Percentiles rank a stretch among this genome's conserved stretches.
These are phyloP conservation scores for Arthrobotrys iridis DNA, from an alignment of 2,329 filamentous ascomycete species.

Conservation along the genomic window DNA sequence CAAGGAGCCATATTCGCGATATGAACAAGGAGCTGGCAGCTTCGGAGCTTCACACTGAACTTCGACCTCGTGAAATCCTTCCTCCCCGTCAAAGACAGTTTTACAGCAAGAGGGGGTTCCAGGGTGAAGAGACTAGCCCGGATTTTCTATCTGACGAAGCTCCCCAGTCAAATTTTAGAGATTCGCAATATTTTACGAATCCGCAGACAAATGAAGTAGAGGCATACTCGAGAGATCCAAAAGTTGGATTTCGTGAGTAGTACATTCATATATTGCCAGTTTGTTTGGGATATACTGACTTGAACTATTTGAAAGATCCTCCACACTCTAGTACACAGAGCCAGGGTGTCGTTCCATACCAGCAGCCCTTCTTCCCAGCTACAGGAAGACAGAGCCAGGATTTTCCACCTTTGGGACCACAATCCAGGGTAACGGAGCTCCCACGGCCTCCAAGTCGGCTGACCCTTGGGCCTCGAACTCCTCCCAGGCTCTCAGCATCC, in stretches of 20 bases:
- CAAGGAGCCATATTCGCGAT: slow-evolving; percentile 20
- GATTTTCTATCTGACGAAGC: slow-evolving; percentile 41
- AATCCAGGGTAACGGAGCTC: slow-evolving; percentile 3
- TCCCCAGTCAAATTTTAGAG: background rate
- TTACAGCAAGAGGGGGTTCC: slow-evolving; percentile 35
- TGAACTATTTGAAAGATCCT: background rate
- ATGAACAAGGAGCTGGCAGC: slow-evolving; percentile 14
- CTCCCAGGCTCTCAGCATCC: slow-evolving; percentile 6
- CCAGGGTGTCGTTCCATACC: slow-evolving; percentile 6
- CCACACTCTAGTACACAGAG: background rate
- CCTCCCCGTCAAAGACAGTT: slow-evolving; percentile 8
- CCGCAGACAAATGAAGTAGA: background rate
- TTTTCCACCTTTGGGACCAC: background rate
- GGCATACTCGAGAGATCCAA: slow-evolving; percentile 5
- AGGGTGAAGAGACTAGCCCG: slow-evolving; percentile 1
- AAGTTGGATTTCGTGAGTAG: slow-evolving; percentile 16
- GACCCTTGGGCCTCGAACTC: slow-evolving; percentile 12
- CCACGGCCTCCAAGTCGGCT: slow-evolving; percentile 23
- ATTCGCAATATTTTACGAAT: slow-evolving; percentile 7
- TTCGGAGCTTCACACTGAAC: slow-evolving; percentile 27
- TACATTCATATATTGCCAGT: background rate
- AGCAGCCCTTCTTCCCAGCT: slow-evolving; percentile 24
- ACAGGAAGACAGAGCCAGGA: background rate
- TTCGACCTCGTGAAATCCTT: background rate
- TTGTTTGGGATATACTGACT: background rate